Base-by-base conservation (phyloP, 2,329 filamentous ascomycete species). In the Clonostachys sp. region DNA sequence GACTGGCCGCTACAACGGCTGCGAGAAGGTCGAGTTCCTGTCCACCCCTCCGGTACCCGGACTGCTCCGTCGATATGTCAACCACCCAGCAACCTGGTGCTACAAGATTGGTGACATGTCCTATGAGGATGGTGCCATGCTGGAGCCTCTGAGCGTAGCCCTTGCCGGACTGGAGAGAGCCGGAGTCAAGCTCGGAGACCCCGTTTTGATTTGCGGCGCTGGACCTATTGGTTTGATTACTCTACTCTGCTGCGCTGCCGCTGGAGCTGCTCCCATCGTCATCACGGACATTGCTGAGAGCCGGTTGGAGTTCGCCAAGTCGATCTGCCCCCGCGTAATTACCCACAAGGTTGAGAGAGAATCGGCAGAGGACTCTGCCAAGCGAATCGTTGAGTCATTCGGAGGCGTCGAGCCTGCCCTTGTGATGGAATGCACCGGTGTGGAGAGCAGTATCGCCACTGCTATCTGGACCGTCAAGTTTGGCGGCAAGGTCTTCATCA, bases 401-500 rank as follows among this genome's bases (percentile, higher is more conserved):
- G 88, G 86, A 34, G 89, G 87, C 24, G 73, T 92, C 55, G 89
- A 95, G 70, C 91, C 92, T 1, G 80, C 84, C 16, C 73, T 96
- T 46, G 85, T 84, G 12, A 80, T 97, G 69, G 92, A 97, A 70
- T 97, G 92, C 74, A 97, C 94, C 0, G 94, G 94, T 45, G 90
- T 96, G 14, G 91, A 96, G 75, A 89, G 84, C 70, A 91, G 86
- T 65, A 87, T 97, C 60, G 82, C 83, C 6, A 78, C 88, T 30
- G 90, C 91, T 46, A 92, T 96, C 64, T 94, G 91, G 80, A 85
- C 89, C 10, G 82, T 87, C 64, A 95, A 92, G 72, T 97, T 97
- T 61, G 94, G 92, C 55, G 92, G 94, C 58, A 96, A 95, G 71
- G 92, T 97, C 46, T 97, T 97, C 63, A 87, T 97, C 53, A 95